A percentile compares a stretch with the other conserved stretches of the same genome.
These are phyloP conservation scores for Amanita phalloides DNA, from an alignment of 768 basidiomycete species.

Conservation along the genomic window DNA sequence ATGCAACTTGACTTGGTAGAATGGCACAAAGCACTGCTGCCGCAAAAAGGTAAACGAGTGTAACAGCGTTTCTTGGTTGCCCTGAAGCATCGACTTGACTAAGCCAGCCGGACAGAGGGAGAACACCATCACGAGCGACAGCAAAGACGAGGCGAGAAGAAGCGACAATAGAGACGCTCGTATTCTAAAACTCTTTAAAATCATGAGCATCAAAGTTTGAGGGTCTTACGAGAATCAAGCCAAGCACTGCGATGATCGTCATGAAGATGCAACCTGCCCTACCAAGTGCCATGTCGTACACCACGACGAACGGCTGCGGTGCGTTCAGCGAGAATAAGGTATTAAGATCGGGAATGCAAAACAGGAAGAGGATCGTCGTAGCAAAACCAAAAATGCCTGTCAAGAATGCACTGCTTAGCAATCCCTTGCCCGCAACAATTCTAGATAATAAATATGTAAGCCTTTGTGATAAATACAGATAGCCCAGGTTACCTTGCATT, in stretches of 20 bases:
- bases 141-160: slow-evolving; percentile 85
- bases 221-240: slow-evolving; percentile 65
- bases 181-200: slow-evolving; percentile 41
- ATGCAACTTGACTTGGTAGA: slow-evolving; percentile 83
- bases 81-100: slow-evolving; percentile 57
- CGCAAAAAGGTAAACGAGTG: slow-evolving; percentile 76
- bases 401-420: slow-evolving; percentile 65
- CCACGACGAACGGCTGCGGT: slow-evolving; percentile 86
- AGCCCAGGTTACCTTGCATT: slow-evolving; percentile 44
- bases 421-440: slow-evolving; percentile 73
- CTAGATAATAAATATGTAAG: slow-evolving; percentile 21
- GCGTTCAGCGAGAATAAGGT: slow-evolving; percentile 66
- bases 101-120: slow-evolving; percentile 80
- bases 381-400: slow-evolving; percentile 74
- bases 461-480: not conserved
- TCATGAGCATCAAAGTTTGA: not conserved
- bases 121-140: slow-evolving; percentile 88
- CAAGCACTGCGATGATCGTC: slow-evolving; percentile 75
- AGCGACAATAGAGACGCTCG: slow-evolving; percentile 80
- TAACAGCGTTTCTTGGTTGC: slow-evolving; percentile 78
- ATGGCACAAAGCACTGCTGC: slow-evolving; percentile 76
- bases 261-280: slow-evolving; percentile 75
- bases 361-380: slow-evolving; percentile 72
- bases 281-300: slow-evolving; percentile 79
- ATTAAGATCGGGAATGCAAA: slow-evolving; percentile 74